Evolutionary conservation across 2,329 filamentous ascomycete species (phyloP).

Genomic region (Aspergillus hortae): DNA sequence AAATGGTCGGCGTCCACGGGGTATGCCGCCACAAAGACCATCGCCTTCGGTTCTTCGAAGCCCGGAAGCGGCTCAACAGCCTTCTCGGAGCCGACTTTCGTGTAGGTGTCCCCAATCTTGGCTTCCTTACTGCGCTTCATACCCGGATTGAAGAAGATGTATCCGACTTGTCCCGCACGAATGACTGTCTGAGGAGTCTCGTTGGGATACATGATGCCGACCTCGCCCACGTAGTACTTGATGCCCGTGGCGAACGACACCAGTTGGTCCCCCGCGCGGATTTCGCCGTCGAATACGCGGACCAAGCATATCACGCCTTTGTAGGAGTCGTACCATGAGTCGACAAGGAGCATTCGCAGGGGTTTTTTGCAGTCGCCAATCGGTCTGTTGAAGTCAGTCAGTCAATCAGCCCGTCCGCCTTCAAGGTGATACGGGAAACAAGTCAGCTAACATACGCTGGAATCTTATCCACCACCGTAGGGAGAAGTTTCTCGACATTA

Average conservation of each 20-base stretch:
- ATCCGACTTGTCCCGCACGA: slow-evolving; percentile 90
- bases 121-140: slow-evolving; percentile 98
- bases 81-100: slow-evolving; percentile 71
- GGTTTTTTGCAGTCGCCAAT: slow-evolving; percentile 69
- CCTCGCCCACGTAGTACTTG: slow-evolving; percentile 91
- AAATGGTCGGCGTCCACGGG: slow-evolving; percentile 89
- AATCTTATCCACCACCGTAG: slow-evolving; percentile 79
- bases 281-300: slow-evolving; percentile 80
- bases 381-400: slow-evolving; percentile 48
- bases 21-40: slow-evolving; percentile 98
- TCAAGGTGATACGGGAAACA: not conserved
- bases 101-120: slow-evolving; percentile 94
- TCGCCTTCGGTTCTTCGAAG: slow-evolving; percentile 95
- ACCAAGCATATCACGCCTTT: slow-evolving; percentile 90
- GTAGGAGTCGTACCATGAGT: slow-evolving; percentile 98
- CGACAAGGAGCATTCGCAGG: slow-evolving; percentile 80
- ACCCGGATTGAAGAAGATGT: slow-evolving; percentile 94
- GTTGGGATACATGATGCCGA: slow-evolving; percentile 92
- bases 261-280: slow-evolving; percentile 80
- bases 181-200: slow-evolving; percentile 77
- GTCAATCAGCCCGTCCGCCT: not conserved
- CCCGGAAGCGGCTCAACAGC: slow-evolving; percentile 78
- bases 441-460: slow-evolving; percentile 56
- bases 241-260: slow-evolving; percentile 81
- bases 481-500: slow-evolving; percentile 79